Evolutionary conservation across 108 stramenopile genomes (phyloP), one percentile per base, ranked within the genome.

Genomic region (Licmophora abbreviata): DNA sequence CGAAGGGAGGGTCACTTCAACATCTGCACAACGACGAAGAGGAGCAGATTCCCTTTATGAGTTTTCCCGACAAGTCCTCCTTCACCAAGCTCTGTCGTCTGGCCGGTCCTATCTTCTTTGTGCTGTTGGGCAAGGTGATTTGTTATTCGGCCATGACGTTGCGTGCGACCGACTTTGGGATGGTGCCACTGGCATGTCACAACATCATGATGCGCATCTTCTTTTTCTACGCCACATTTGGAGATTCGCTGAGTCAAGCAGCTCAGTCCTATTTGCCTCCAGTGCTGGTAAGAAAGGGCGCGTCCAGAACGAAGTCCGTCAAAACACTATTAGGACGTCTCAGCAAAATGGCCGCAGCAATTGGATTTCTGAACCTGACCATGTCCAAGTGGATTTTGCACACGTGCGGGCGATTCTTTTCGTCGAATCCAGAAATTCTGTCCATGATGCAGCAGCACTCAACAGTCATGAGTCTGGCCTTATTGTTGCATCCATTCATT

Each of bases 141-240:
- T 83, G 83, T 46, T 91, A 87, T 59, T 73, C 68, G n/a, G 69
- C 69, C 31, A 64, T 91, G 73, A 88, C 88, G 17, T 31, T 94
- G 0, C 65, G 71, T 14, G 80, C 83, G 4, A 83, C 80, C 4
- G 54, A 48, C 46, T 84, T 87, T 66, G 91, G 94, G 2, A 58
- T 90, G 47, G 43, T 83, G 4, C 44, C 74, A 11, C 50, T 95
- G 49, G 91, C 94, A 9, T 69, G 80, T 35, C 90, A 92, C 59
- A 90, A 86, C 49, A 81, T 95, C 32, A 66, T 90, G 66, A 74
- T 92, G 72, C 54, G 87, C 34, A 57, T 95, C 29, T 95, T 92
- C 69, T 95, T 94, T 72, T 94, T 95, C 63, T 95, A 87, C 68
- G 68, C 61, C 7, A 95, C 88, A 11, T 86, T 92, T 46, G 94